Evolutionary conservation across 2,329 filamentous ascomycete genomes (phyloP), one percentile per base, ranked within the genome.

Genomic region (Alternaria dauci): DNA sequence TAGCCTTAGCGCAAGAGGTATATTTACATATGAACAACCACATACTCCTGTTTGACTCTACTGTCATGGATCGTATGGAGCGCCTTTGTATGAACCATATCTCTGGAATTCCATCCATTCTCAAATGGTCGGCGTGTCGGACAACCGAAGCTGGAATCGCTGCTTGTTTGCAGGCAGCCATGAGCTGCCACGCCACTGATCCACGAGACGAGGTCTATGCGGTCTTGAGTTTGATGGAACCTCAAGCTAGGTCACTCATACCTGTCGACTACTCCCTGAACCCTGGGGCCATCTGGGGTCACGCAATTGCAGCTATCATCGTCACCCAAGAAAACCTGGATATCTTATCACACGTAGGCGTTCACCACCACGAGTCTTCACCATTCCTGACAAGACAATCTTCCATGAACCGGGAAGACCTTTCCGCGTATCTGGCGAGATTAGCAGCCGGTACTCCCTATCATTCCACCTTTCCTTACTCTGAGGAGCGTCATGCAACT

Each of bases 151-250:
- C 8, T 16, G 36, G n/a, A 8, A 16, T 52, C 9, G 3, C 32
- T 3, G 11, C 16, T 4, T 52, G 36, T 30, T n/a, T 53, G 9
- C 16, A n/a, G 6, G 18, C 20, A 8, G 8, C 25, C 18, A 14
- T 6, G 26, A 25, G 14, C 3, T 34, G n/a, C 12, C 2, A 48
- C 3, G 26, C 26, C 14, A 64, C 52, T 1, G 60, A 68, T 39
- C 42, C 56, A 6, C 39, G 52, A 4, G 67, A 66, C 18, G 58
- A 54, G 2, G 39, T 64, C 2, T 67, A 59, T 51, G 63, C 63
- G 1, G 25, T 65, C 4, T 38, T 67, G 2, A 60, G 63, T 18
- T 23, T 68, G 0, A 61, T 66, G 28, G 53, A 62, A 4, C 46
- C 53, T 18, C 20, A 26, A 1, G 32, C 44, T 14, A 48, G 48